Base-by-base conservation (phyloP, 352 stramenopile genomes). In the Aphanomyces cochlioides region DNA sequence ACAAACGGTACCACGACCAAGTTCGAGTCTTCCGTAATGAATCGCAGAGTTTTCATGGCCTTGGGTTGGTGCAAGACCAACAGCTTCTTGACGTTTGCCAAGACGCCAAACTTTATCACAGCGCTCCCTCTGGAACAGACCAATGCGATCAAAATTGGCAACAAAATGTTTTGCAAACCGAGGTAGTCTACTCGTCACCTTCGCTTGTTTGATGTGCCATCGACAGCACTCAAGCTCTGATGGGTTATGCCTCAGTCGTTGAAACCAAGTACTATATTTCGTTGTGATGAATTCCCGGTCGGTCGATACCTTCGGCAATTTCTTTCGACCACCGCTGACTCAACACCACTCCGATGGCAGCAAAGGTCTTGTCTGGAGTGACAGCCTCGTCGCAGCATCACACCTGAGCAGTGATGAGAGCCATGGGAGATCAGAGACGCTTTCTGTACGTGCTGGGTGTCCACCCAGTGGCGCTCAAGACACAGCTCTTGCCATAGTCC, bases 81-180 rank as follows among this genome's bases (percentile, higher is more conserved):
- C 39, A 63, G 47, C 19, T 70, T 70, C 54, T 36, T 70, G 45
- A 63, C 37, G 13, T 50, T 63, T 50, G 40, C 56, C 4, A 7
- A 28, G 3, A 21, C n/a, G 3, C 47, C 64, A 17, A 70, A 13
- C 12, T 63, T 48, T 36, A 41, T 70, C 15, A 61, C 64, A 13
- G 41, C 64, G 36, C 40, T 70, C 6, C 64, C 64, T 2, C 54
- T 70, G 6, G 64, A 70, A 13, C 64, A 70, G 19, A 21, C 64
- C 5, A 60, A 63, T 45, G 64, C 45, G 7, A 70, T 70, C 64
- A 60, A 19, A 34, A 70, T 70, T 64, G 64, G 64, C 64, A 70
- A 61, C 54, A 54, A 47, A 54, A 70, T 70, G 64, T 70, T 48
- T 50, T 70, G 64, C 39, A 70, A 70, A 43, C 64, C 64, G 19